Conservation (phyloP, 306 rosid species). For the Quercus cerris region DNA sequence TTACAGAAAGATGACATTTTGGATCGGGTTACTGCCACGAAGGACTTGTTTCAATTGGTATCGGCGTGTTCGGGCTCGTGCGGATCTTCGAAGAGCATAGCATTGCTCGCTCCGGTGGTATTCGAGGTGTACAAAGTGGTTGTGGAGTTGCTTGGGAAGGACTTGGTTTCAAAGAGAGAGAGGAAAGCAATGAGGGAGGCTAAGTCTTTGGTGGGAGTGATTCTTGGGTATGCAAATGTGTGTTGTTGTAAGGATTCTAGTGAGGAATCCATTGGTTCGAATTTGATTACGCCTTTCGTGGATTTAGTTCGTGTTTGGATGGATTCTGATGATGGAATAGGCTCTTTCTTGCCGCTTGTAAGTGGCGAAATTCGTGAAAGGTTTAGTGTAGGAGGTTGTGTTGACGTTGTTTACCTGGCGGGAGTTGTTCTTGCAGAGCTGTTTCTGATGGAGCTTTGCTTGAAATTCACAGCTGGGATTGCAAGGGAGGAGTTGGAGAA, state of each 20-base stretch:
- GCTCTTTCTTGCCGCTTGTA: conserved; percentile 59
- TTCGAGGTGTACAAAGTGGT: conserved; percentile 32
- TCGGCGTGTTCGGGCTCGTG: conserved; percentile 49
- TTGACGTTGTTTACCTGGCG: conserved; percentile 50
- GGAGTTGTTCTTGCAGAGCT: conserved; percentile 58
- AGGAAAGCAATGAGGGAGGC: conserved; percentile 62
- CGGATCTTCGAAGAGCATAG: conserved; percentile 48
- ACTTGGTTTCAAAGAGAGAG: conserved; percentile 45
- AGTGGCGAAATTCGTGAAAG: conserved; percentile 38
- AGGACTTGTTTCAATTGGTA: conserved; percentile 48
- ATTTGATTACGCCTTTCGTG: conserved; percentile 31
- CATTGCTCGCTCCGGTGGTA: conserved; percentile 64
- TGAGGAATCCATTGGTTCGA: conserved; percentile 25
- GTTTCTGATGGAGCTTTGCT: conserved; percentile 52
- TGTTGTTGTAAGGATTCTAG: conserved; percentile 34
- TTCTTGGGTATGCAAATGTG: conserved; percentile 54
- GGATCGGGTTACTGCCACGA: conserved; percentile 45
- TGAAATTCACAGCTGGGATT: conserved; percentile 27
- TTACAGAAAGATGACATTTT: conserved; percentile 42
- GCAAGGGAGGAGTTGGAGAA: conserved; percentile 44
- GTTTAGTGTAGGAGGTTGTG: conserved; percentile 39
- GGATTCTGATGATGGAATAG: conserved; percentile 34
- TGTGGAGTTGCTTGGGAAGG: conserved; percentile 40
- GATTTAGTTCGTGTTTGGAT: conserved; percentile 56
- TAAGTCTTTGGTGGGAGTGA: conserved; percentile 44